Base-by-base conservation (phyloP, 768 basidiomycete genomes). In the Tricholoma furcatifolium region DNA sequence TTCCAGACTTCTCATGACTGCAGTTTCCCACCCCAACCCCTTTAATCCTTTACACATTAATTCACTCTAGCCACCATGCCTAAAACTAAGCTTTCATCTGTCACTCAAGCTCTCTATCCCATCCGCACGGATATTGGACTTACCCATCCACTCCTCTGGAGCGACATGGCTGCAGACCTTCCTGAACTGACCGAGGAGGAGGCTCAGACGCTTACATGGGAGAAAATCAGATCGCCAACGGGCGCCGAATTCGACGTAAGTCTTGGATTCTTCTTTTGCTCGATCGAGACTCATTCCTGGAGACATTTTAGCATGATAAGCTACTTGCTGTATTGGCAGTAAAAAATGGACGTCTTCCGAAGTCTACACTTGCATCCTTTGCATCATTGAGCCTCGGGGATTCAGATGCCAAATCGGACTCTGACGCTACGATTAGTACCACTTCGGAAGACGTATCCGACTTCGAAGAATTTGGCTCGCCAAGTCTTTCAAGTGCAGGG, bases 101-200 rank as follows among this genome's bases (percentile, higher is more conserved):
- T 49, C 23, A 21, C 36, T 14, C 24, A 39, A 15, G 39, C 36
- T 7, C 23, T 49, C 12, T 49, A 49, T 18, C 47, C 47, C 18
- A 18, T 40, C 8, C 47, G 15, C 9, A 18, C 17, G 18, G 24
- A 9, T 35, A 41, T 17, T 31, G 41, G 36, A 1, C 15, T 42
- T 14, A 43, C 41, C 5, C 50, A 51, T 17, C 41, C 50, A 43
- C 50, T 51, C 3, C 40, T 51, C 42, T 51, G 50, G 50, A 51
- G 50, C n/a, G 42, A 40, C 14, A 20, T 51, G 18, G 41, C 50
- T 35, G 50, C 42, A 6, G 31, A 43, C 1, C 41, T 51, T 14
- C 50, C 50, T 21, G 50, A 51, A 15, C 41, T 51, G 15, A 34
- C 15, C 18, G 18, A n/a, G 12, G 23, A 39, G 10, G 38, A 48